phyloP scores from a whole-genome alignment of 441 rosid species.

The Monsonia emarginata region DNA sequence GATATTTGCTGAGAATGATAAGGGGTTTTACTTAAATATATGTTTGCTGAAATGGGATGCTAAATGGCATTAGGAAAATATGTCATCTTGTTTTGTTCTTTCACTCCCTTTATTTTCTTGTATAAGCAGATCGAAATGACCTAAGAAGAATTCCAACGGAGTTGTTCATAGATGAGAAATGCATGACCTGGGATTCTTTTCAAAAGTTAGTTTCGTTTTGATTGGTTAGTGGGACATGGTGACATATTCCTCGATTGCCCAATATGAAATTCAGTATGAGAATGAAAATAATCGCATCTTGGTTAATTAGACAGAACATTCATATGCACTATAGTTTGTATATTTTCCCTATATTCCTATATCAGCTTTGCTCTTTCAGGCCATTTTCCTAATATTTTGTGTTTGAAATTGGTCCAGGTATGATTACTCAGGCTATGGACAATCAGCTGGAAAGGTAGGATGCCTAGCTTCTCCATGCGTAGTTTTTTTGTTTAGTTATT shows the following conservation, averaged over 20 bases:
- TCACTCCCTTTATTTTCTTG: neutral
- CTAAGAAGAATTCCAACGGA: neutral
- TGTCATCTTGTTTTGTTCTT: too few relatives aligned
- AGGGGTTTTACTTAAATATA: neutral
- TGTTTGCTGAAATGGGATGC: neutral
- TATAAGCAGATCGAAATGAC: neutral
- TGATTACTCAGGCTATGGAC: slow-evolving; percentile 74
- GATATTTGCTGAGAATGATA: neutral
- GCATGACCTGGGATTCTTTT: neutral
- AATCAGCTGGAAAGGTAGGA: slow-evolving; percentile 63
- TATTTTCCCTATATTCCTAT: neutral
- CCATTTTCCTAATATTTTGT: slow-evolving; percentile 13
- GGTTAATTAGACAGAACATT: neutral
- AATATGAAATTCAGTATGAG: neutral
- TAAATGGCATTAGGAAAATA: too few relatives aligned
- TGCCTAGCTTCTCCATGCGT: neutral
- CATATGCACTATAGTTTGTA: neutral
- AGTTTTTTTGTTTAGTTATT: neutral
- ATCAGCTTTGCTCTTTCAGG: neutral
- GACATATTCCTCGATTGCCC: neutral
- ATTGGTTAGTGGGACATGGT: neutral
- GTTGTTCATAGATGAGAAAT: neutral
- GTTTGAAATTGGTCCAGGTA: slow-evolving; percentile 32
- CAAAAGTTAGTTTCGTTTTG: neutral
- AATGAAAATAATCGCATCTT: neutral